Evolutionary conservation across 176 grass and related monocot genomes (phyloP), one percentile per base, ranked within the genome.

Genomic region (Cymbopogon citratus): DNA sequence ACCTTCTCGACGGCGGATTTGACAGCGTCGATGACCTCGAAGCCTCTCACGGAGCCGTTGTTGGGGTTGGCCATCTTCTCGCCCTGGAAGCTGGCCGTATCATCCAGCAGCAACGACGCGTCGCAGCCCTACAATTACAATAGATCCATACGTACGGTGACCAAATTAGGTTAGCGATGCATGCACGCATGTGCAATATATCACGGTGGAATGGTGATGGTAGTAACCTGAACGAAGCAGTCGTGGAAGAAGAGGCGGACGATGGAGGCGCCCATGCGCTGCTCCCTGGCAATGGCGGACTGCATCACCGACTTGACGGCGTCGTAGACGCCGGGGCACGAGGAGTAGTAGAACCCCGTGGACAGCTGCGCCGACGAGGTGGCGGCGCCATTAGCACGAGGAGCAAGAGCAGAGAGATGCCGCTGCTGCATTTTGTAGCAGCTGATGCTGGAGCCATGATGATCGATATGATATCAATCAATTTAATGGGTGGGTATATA

Each of bases 161-260:
- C 31, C 31, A 33, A 33, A 33, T 33, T 33, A 33, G 31, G 31
- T 33, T 33, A 33, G 31, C 3, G 2, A 33, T 33, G 31, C 31
- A 33, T 33, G 31, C n/a, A n/a, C n/a, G n/a, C n/a, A 33, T 33
- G 31, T 33, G 31, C 1, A 3, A 33, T 33, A 3, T n/a, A n/a
- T n/a, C 31, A 33, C 3, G 31, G 31, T 33, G 31, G 31, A 33
- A 3, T 33, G 31, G 31, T 33, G 31, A 3, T 33, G 31, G 31
- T 33, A 3, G 31, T 33, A 3, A 41, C 88, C 46, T 92, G 81
- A 63, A 93, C 87, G 62, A 93, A 93, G 83, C 91, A 93, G 87
- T 97, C 94, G 40, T 97, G 94, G 82, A 97, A 97, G 82, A 97
- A 94, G 85, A 97, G 94, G 13, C 94, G 87, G 11, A 97, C 15